These are phyloP conservation scores for Aspergillus sclerotioniger DNA, from an alignment of 495 filamentous ascomycete species.

Conservation along the genomic window DNA sequence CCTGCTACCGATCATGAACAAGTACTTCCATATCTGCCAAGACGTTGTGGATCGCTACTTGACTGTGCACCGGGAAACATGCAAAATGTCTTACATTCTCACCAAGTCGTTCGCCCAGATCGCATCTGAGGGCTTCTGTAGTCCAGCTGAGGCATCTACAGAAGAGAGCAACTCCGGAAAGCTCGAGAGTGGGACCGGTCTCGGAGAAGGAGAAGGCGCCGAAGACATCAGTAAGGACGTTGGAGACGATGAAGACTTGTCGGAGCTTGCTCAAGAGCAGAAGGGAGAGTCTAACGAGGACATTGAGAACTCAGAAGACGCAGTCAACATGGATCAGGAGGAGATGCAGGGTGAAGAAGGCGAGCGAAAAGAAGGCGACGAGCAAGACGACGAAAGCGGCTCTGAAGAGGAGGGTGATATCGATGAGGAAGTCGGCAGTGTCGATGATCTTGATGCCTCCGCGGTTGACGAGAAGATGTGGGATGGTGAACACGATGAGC, in stretches of 20 bases:
- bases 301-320: slow-evolving; percentile 69
- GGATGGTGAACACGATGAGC: slow-evolving; percentile 77
- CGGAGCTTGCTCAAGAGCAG: slow-evolving; percentile 78
- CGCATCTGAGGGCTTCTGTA: slow-evolving; percentile 84
- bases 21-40: slow-evolving; percentile 63
- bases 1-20: slow-evolving; percentile 68
- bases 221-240: slow-evolving; percentile 98
- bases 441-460: slow-evolving; percentile 82
- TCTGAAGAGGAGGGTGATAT: slow-evolving; percentile 62
- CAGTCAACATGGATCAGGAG: slow-evolving; percentile 92
- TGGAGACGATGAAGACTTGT: slow-evolving; percentile 85
- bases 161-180: slow-evolving; percentile 67
- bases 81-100: slow-evolving; percentile 71
- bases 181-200: slow-evolving; percentile 86
- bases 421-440: slow-evolving; percentile 84
- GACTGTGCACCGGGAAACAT: slow-evolving; percentile 62
- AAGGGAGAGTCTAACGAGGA: slow-evolving; percentile 62
- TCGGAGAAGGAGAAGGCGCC: slow-evolving; percentile 92
- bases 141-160: slow-evolving; percentile 72
- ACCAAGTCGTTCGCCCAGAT: slow-evolving; percentile 73
- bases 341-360: slow-evolving; percentile 58
- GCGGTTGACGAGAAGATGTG: slow-evolving; percentile 98
- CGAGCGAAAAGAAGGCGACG: slow-evolving; percentile 62
- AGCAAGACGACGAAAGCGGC: slow-evolving; percentile 63
- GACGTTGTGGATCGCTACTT: slow-evolving; percentile 51